Evolutionary conservation across 2,329 filamentous ascomycete genomes (phyloP).

Genomic region (Verticillium longisporum): DNA sequence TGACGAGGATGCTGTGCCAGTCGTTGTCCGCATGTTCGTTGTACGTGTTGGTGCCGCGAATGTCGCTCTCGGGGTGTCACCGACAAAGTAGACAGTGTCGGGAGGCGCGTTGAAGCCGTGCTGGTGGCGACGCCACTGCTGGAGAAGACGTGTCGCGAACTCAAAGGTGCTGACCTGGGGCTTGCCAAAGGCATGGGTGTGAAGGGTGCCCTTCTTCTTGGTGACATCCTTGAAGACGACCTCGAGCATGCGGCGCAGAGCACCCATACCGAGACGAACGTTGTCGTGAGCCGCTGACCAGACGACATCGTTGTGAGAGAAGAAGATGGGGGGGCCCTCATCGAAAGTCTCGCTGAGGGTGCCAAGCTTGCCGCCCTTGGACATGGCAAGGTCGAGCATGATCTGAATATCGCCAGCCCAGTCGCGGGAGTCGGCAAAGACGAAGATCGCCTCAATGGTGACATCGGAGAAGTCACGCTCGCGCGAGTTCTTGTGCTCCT

Average conservation of each 20-base stretch:
- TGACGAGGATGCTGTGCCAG: conserved; percentile 88
- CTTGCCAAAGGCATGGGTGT: conserved; percentile 87
- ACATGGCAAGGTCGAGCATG: conserved; percentile 88
- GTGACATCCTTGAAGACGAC: conserved; percentile 79
- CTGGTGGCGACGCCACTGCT: conserved; percentile 79
- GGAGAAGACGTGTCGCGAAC: conserved; percentile 79
- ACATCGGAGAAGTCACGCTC: conserved; percentile 49
- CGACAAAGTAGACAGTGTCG: conserved; percentile 89
- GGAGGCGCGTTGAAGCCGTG: conserved; percentile 73
- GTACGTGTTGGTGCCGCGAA: conserved; percentile 84
- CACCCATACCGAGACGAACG: conserved; percentile 88
- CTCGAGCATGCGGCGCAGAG: conserved; percentile 79
- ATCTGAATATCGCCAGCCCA: conserved; percentile 97
- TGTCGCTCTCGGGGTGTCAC: conserved; percentile 92
- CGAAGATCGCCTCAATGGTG: conserved; percentile 84
- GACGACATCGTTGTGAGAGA: conserved; percentile 87
- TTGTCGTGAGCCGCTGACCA: conserved; percentile 91
- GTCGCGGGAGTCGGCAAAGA: conserved; percentile 89
- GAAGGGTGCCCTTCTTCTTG: conserved; percentile 61
- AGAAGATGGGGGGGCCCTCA: conserved; percentile 80
- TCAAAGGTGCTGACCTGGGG: conserved; percentile 88
- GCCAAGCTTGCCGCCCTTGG: conserved; percentile 73
- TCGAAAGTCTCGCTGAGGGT: conserved; percentile 75
- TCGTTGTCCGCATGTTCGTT: conserved; percentile 68
- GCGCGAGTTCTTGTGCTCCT: conserved; percentile 68